Evolutionary conservation across 2,329 filamentous ascomycete species (phyloP), one percentile per base, ranked within the genome.

Genomic region (Fusarium oligoseptatum): DNA sequence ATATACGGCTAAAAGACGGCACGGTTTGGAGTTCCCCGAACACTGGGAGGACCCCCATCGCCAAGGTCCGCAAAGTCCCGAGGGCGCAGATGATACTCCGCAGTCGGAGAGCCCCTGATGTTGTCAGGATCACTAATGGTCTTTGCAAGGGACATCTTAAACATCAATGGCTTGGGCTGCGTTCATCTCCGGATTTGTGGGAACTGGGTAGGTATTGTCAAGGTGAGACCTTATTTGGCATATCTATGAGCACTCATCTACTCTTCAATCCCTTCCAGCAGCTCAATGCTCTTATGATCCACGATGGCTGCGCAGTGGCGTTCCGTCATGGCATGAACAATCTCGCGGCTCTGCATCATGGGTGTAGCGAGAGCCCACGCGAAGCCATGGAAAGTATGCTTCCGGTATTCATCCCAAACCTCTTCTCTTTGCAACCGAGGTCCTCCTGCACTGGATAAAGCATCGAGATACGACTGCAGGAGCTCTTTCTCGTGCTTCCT

Each of bases 301-400:
- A 62, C n/a, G 9, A 75, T 75, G 3, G 73, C 67, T 3, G 50
- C 32, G 8, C 52, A 57, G 36, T 75, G 64, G 1, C 70, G 58
- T 15, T 70, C 58, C 6, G 65, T 58, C 64, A 75, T 75, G 0
- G 15, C 55, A 39, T 73, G 58, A 4, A 73, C 61, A 39, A 67
- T 62, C 10, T 75, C 66, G 11, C 61, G 63, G 17, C 34, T 64
- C 27, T 74, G 73, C 66, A 75, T 75, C 61, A 75, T 67, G 0
- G 72, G 64, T 0, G 61, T 62, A n/a, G 64, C 61, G 3, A 75
- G 66, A 14, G 41, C n/a, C 72, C 72, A 75, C 0, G 63, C 58
- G 17, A 75, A 73, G 2, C 72, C 70, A 22, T 75, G 56, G 3
- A 75, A 66, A 3, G 29, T 17, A 11, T 75, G 62, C 20, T 20